Evolutionary conservation across 306 rosid genomes (phyloP).

Genomic region (Cercis canadensis): DNA sequence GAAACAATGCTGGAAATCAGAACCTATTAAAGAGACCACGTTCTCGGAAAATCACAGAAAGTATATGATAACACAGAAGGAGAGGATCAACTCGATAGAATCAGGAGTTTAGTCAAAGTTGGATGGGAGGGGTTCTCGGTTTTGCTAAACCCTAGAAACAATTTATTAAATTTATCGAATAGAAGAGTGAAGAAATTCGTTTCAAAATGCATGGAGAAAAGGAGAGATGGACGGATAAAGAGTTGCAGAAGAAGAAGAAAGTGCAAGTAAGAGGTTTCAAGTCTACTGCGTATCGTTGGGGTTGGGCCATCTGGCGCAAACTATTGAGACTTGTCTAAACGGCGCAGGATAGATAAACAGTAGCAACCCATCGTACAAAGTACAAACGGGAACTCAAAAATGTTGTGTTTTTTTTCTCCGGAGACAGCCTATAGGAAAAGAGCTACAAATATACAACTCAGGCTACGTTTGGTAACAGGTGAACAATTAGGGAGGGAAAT

Average conservation of each 20-base stretch:
- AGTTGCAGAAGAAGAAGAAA: neutral
- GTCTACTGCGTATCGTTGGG: conserved; percentile 19
- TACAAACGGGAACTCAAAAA: no score
- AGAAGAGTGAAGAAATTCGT: conserved; percentile 8
- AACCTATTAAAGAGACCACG: conserved; percentile 24
- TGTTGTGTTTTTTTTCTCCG: no score
- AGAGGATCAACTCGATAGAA: neutral
- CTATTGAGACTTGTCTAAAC: conserved; percentile 34
- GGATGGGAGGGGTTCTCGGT: neutral
- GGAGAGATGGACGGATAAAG: neutral
- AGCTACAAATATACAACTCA: no score
- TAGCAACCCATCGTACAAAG: neutral
- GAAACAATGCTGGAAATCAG: conserved; percentile 21
- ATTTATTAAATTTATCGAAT: neutral
- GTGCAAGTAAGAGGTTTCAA: neutral
- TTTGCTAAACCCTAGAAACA: conserved; percentile 45
- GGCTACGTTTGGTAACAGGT: no score
- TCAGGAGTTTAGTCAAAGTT: neutral
- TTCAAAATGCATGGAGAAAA: neutral
- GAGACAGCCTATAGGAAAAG: no score
- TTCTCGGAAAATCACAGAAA: conserved; percentile 19
- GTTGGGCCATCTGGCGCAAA: conserved; percentile 50
- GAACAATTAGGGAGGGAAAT: no score
- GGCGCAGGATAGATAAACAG: conserved; percentile 1
- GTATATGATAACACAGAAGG: neutral